phyloP scores from a whole-genome alignment of 129 eudicot species.

The Pittosporum tobira region DNA sequence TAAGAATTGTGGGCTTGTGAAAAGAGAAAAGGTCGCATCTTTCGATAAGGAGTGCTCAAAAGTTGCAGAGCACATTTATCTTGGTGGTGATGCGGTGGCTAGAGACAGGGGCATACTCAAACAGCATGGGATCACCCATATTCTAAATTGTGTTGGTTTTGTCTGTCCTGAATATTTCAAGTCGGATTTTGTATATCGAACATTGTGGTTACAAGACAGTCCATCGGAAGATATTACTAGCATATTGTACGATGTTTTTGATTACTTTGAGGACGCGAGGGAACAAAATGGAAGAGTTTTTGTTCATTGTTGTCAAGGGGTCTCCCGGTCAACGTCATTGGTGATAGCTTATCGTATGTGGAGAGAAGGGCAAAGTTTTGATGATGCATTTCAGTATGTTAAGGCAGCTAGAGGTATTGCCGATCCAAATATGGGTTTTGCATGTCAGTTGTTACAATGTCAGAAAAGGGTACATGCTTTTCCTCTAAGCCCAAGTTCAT shows the following conservation, averaged over 20 bases:
- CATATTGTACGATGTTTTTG: slow-evolving; percentile 79
- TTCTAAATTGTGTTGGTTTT: slow-evolving; percentile 78
- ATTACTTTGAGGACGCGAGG: slow-evolving; percentile 78
- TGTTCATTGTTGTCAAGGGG: slow-evolving; percentile 88
- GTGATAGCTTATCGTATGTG: slow-evolving; percentile 87
- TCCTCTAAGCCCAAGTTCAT: slow-evolving; percentile 77
- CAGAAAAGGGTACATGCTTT: slow-evolving; percentile 77
- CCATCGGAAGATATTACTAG: slow-evolving; percentile 82
- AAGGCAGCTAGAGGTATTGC: slow-evolving; percentile 78
- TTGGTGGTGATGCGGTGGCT: slow-evolving; percentile 79
- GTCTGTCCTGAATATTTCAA: slow-evolving; percentile 77
- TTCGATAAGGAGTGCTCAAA: slow-evolving; percentile 79
- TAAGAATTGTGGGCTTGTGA: slow-evolving; percentile 41
- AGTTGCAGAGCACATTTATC: slow-evolving; percentile 58
- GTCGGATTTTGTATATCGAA: slow-evolving; percentile 49
- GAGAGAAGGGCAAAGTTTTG: slow-evolving; percentile 76
- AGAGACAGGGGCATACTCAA: slow-evolving; percentile 47
- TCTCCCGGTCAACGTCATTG: slow-evolving; percentile 83
- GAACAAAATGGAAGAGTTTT: slow-evolving; percentile 59
- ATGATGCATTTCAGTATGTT: slow-evolving; percentile 68
- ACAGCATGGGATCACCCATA: slow-evolving; percentile 62
- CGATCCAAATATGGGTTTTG: slow-evolving; percentile 85
- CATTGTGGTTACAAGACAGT: slow-evolving; percentile 82
- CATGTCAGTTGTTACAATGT: slow-evolving; percentile 70
- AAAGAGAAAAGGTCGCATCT: slow-evolving; percentile 55